Evolutionary conservation across 1,284 basidiomycete species (phyloP), one percentile per base, ranked within the genome.

Genomic region (Trichosporon inkin): DNA sequence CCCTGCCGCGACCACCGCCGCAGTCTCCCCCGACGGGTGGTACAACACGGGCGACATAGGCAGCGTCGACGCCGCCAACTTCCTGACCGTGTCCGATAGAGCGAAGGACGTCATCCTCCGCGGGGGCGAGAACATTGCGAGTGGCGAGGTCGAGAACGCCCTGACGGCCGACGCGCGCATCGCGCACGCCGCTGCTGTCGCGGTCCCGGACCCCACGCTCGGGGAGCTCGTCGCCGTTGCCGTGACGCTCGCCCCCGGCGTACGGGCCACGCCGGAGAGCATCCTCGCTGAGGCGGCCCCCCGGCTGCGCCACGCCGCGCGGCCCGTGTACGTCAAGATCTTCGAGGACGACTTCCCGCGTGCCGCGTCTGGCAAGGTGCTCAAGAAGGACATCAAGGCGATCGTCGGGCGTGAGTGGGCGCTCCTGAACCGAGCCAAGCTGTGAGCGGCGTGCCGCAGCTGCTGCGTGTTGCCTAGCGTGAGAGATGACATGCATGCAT

Each of bases 31-130:
- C 6, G 70, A 75, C 16, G 73, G 73, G 16, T 76, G 74, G 74
- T 58, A 73, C n/a, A 69, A 76, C 65, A 71, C 74, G 4, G 74
- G 74, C 17, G 74, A 76, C 67, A 56, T 71, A 1, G 75, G 64
- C 4, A 68, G 51, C 53, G 37, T 73, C 14, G 75, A 75, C 56
- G 47, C 64, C 8, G 69, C 73, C 0, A 70, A 68, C 5, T 74
- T 71, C 58, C 34, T 76, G 36, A 72, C 69, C 57, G 71, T 76
- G 57, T 63, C 67, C 37, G 73, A 77, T 57, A 60, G 73, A 6
- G 62, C 51, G 10, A 64, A 64, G 38, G 74, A 76, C 60, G 67
- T 76, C 41, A 76, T 76, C 47, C 73, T 76, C 32, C 72, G 74
- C 1, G 74, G 74, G 19, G 74, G 74, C 0, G 74, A 76, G 61